Evolutionary conservation across 176 grass and related monocot genomes (phyloP), one percentile per base, ranked within the genome.

Genomic region (Thinopyrum elongatum): DNA sequence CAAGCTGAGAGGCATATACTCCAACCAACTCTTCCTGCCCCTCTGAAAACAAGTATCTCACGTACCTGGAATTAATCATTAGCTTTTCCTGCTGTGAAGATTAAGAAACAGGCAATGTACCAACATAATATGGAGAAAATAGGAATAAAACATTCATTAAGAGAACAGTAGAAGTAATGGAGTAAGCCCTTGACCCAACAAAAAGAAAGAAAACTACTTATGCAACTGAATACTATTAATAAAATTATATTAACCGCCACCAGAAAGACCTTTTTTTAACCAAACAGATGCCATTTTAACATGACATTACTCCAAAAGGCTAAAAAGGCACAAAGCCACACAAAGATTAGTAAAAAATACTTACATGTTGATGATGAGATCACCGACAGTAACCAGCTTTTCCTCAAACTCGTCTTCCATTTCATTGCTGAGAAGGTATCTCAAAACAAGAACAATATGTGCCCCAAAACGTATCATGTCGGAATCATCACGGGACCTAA

Each of bases 11-110:
- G 36, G 93, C 92, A 76, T 98, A 98, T 65, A 95, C 79, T 78
- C 96, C 96, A 92, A 98, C 93, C 75, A 95, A 89, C 72, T 98
- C 96, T 85, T 98, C 96, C 23, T 95, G 93, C 79, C 95, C 90
- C 82, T 95, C 90, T 28, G 92, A 98, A 85, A 98, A 98, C 64
- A 98, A 89, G 89, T 84, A 92, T 79, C 91, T 98, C 70, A 85
- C 92, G 30, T 98, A 95, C 96, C 96, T 98, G 93, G 74, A 95
- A 87, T 36, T 33, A 66, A 80, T 75, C 28, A 83, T 57, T 65
- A 55, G 81, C 51, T 67, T 77, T 71, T 58, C 13, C 66, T 79
- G 47, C 74, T 79, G 58, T 5, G 9, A 64, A 26, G 26, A 78
- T 83, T 57, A 83, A 85, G 47, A 27, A 64, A 44, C 49, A 79